Evolutionary conservation across 108 stramenopile genomes (phyloP).

Genomic region (Cyclotella sp.): DNA sequence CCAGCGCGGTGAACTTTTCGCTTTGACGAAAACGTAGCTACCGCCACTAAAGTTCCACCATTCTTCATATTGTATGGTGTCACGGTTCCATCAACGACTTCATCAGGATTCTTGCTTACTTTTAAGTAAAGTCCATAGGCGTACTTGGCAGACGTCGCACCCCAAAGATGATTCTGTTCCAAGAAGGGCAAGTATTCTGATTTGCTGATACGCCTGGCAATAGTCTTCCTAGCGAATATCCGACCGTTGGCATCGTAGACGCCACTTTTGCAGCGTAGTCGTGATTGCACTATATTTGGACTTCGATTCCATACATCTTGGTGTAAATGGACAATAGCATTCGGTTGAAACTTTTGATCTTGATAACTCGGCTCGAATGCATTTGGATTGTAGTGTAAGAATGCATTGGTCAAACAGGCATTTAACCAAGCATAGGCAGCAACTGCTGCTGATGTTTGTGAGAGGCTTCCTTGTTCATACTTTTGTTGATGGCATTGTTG

Average conservation of each 20-base stretch:
- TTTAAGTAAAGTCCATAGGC: conserved; percentile 60
- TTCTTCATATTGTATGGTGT: conserved; percentile 5
- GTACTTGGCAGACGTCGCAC: conserved; percentile 62
- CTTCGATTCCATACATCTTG: conserved; percentile 72
- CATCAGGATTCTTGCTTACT: conserved; percentile 6
- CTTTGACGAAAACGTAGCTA: conserved; percentile 65
- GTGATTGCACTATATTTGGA: conserved; percentile 54
- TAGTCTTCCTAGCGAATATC: conserved; percentile 67
- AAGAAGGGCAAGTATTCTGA: conserved; percentile 60
- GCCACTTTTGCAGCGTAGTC: conserved; percentile 55
- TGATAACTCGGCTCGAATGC: not conserved
- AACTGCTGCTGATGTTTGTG: conserved; percentile 10
- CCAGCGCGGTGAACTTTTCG: conserved; percentile 49
- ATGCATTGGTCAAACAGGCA: conserved; percentile 38
- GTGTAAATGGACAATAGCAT: conserved; percentile 66
- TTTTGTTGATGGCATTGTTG: conserved; percentile 10
- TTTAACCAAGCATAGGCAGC: conserved; percentile 40
- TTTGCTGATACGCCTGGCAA: conserved; percentile 41
- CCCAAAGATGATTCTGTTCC: conserved; percentile 72
- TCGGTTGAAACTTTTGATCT: not conserved
- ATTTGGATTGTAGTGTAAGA: conserved; percentile 4
- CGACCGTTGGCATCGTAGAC: conserved; percentile 4
- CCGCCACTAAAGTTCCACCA: conserved; percentile 58
- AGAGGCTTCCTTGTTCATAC: not conserved
- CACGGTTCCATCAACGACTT: not conserved